phyloP scores from a whole-genome alignment of 164 flowering plant species.

The Nelumbo lutea region DNA sequence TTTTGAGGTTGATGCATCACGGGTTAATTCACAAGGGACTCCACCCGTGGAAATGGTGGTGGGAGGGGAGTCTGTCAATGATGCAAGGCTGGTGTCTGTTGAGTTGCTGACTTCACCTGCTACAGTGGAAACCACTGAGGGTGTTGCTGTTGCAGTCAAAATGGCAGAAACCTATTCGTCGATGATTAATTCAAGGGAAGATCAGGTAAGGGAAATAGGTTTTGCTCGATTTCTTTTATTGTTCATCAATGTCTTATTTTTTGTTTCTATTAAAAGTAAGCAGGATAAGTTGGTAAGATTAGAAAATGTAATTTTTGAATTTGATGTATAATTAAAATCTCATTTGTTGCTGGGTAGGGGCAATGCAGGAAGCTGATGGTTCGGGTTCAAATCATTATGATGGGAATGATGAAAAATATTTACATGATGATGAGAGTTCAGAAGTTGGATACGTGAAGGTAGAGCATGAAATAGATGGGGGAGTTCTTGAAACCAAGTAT shows the following conservation, averaged over 20 bases:
- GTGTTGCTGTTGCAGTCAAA: conserved; percentile 11
- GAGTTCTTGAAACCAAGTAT: conserved; percentile 9
- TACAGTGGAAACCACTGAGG: conserved; percentile 10
- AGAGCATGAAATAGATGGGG: conserved; percentile 22
- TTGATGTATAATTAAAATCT: conserved; percentile 64
- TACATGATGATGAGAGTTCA: conserved; percentile 1
- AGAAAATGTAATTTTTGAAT: conserved; percentile 19
- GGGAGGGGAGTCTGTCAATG: conserved; percentile 15
- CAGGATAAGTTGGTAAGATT: conserved; percentile 5
- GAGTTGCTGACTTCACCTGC: conserved; percentile 9
- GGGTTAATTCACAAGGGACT: conserved; percentile 5
- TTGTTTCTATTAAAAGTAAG: not conserved
- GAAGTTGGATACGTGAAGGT: conserved; percentile 6
- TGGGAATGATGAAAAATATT: conserved; percentile 12
- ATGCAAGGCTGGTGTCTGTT: conserved; percentile 8
- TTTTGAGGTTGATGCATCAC: conserved; percentile 16
- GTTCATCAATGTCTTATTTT: not conserved
- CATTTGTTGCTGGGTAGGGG: conserved; percentile 93
- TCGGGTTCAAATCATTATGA: conserved; percentile 32
- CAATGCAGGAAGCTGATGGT: conserved; percentile 86
- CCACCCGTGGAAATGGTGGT: conserved; percentile 13
- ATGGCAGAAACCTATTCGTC: conserved; percentile 5
- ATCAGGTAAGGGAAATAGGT: conserved; percentile 68
- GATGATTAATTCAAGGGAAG: conserved; percentile 23
- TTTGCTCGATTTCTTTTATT: conserved; percentile 29